Conservation (phyloP, 805 yeast genomes). For the Metschnikowia rubicola region DNA sequence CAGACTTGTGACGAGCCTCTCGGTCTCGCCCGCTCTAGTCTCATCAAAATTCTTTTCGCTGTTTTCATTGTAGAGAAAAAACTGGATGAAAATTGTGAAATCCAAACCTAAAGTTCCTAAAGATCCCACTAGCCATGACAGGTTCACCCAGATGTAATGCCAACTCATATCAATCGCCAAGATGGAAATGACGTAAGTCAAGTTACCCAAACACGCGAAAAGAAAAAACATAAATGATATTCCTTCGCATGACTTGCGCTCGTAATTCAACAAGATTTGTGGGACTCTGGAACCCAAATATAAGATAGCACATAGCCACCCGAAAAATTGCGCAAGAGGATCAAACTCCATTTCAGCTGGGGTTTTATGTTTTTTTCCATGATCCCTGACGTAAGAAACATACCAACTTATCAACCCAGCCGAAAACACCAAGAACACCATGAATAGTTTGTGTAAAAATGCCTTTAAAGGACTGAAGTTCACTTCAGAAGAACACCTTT, state of each 20-base stretch:
- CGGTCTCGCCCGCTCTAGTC: constrained; percentile 7
- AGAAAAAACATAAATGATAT: constrained; percentile 89
- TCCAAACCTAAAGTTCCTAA: constrained; percentile 84
- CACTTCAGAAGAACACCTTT: constrained; percentile 21
- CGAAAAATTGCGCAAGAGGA: constrained; percentile 81
- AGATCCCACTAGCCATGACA: constrained; percentile 91
- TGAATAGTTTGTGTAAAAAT: constrained; percentile 35
- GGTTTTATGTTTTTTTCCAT: constrained; percentile 27
- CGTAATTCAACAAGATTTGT: constrained; percentile 79
- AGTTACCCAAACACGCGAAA: constrained; percentile 92
- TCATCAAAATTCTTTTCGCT: constrained; percentile 10
- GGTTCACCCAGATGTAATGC: constrained; percentile 72
- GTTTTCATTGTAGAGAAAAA: constrained; percentile 64
- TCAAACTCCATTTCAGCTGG: constrained; percentile 55
- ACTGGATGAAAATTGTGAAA: constrained; percentile 79
- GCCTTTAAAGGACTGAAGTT: constrained; percentile 21
- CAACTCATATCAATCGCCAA: constrained; percentile 68
- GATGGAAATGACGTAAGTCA: constrained; percentile 85
- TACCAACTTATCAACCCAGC: constrained; percentile 91
- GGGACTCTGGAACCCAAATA: constrained; percentile 90
- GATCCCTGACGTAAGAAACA: constrained; percentile 52
- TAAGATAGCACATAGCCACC: constrained; percentile 71
- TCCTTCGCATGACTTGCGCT: constrained; percentile 92
- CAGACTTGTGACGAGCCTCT: constrained; percentile 10
- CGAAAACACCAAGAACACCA: constrained; percentile 63